A percentile compares a stretch with the other conserved stretches of the same genome.
Evolutionary conservation across 345 rosid genomes (phyloP).

Genomic region (Luvunga scandens): DNA sequence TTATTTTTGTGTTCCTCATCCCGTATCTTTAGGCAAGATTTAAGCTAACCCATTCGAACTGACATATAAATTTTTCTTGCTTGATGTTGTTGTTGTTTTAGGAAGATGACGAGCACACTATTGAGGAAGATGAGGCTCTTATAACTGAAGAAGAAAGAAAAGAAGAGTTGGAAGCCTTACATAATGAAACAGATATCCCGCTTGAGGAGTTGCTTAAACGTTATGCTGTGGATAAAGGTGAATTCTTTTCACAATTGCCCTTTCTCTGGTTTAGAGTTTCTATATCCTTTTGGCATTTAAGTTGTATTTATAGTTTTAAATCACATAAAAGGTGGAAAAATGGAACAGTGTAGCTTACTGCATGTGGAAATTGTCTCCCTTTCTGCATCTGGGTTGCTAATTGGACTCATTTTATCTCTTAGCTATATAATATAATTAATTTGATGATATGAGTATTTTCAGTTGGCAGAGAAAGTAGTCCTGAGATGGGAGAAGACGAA

Average conservation of each 20-base stretch:
- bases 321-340: neutral
- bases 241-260: neutral
- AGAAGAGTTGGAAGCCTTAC: slow-evolving; percentile 90
- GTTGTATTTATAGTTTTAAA: neutral
- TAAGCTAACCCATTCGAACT: neutral
- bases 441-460: slow-evolving; percentile 22
- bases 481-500: slow-evolving; percentile 39
- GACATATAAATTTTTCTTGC: neutral
- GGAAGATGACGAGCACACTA: slow-evolving; percentile 97
- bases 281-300: neutral
- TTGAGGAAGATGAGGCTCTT: slow-evolving; percentile 92
- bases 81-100: slow-evolving; percentile 45
- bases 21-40: neutral
- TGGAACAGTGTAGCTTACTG: neutral
- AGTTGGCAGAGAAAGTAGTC: slow-evolving; percentile 49
- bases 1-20: neutral
- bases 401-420: neutral
- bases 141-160: slow-evolving; percentile 81
- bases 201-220: slow-evolving; percentile 79
- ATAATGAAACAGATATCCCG: slow-evolving; percentile 76
- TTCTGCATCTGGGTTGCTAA: neutral
- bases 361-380: neutral
- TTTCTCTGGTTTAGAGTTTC: neutral
- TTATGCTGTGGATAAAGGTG: slow-evolving; percentile 58
- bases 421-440: neutral